Evolutionary conservation across 345 rosid genomes (phyloP).

Genomic region (Zanthoxylum bungeanum): DNA sequence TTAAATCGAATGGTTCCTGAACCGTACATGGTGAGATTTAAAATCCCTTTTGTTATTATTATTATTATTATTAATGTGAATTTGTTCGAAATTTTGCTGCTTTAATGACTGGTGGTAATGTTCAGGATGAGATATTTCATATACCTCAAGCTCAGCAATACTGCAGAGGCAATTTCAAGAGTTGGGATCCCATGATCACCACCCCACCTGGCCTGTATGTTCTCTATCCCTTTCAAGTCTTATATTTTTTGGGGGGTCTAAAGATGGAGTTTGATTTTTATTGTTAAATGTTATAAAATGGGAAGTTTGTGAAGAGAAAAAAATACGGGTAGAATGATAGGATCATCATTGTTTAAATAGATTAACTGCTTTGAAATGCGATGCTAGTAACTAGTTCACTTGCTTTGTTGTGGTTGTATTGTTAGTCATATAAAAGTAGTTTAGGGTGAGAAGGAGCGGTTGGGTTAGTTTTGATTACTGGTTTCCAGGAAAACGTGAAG

Average conservation of each 20-base stretch:
- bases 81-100: neutral
- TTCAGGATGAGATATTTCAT: constrained; percentile 96
- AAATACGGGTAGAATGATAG: neutral
- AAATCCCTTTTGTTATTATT: neutral
- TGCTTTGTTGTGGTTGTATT: neutral
- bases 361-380: neutral
- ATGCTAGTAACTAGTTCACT: neutral
- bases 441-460: neutral
- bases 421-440: neutral
- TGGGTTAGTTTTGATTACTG: neutral
- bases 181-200: constrained; percentile 99
- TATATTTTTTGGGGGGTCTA: too few species aligned
- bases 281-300: neutral
- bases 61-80: neutral
- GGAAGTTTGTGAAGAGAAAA: neutral
- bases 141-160: constrained; percentile 87
- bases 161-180: constrained; percentile 68
- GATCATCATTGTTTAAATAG: neutral
- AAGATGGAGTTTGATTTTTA: too few species aligned
- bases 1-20: constrained; percentile 69
- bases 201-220: constrained; percentile 95
- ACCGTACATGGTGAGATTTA: constrained; percentile 72
- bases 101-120: neutral
- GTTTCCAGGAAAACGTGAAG: neutral
- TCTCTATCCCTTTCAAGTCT: neutral